Base-by-base conservation (phyloP, 805 yeast genomes). In the Barnettozyma sp. region DNA sequence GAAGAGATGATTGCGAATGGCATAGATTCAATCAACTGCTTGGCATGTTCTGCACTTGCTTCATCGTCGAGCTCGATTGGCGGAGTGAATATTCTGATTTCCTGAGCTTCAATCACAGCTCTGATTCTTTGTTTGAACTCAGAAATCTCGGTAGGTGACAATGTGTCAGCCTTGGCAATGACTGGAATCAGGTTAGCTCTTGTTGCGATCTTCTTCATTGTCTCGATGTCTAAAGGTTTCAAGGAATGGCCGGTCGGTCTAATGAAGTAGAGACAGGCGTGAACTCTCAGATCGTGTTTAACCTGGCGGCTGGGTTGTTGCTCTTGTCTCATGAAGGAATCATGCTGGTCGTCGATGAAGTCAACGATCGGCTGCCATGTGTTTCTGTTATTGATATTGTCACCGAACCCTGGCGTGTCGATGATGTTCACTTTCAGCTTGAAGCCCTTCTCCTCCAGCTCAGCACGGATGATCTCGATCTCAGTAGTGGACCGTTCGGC, bases 331-430 rank as follows among this genome's bases (percentile, higher is more conserved):
- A 87, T 82, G 57, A 63, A 86, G 17, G 82, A 71, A 52, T 81
- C 87, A 54, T 85, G 92, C 64, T 87, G 96, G 55, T 85, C 94
- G 59, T 87, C 95, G 44, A 88, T 76, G 59, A 85, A 88, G 58
- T 85, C 94, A 42, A 82, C 68, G 48, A 86, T 73, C 25, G 95
- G 86, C 41, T 78, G 80, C 94, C 95, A 86, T 30, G 92, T 71
- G 56, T 82, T 80, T 52, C 71, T 72, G 62, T 87, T 88, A 65
- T 87, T 82, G 45, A 86, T 82, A 57, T 81, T 82, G 56, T 85
- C 94, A 42, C 96, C 97, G 57, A 86, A 85, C 2, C 96, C 96
- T 7, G 95, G 95, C 2, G 96, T 85, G 60, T 87, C 96, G 50
- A 88, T 77, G 39, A 88, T 70, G 48, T 86, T 86, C 45, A 88